Evolutionary conservation across 1,139 yeast genomes (phyloP).

Genomic region (Debaryomyces singareniensis): DNA sequence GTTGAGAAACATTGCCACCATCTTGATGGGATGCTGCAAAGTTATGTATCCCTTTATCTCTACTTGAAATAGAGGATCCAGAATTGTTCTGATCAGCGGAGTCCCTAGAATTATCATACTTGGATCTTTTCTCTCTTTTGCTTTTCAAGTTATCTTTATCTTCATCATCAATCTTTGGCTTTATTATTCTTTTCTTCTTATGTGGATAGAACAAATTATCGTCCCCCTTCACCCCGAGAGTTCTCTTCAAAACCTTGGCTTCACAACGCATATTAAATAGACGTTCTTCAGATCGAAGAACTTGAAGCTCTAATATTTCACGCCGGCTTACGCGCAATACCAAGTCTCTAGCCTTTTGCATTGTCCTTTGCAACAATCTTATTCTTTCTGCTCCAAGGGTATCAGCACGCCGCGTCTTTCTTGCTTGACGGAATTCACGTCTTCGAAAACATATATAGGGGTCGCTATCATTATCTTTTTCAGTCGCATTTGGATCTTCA

Average conservation of each 20-base stretch:
- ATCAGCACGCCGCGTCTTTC: slow-evolving; percentile 95
- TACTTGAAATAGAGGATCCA: slow-evolving; percentile 8
- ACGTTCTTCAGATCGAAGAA: slow-evolving; percentile 52
- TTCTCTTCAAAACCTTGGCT: slow-evolving; percentile 68
- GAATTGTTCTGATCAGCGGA: slow-evolving; percentile 9
- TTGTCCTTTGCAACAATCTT: slow-evolving; percentile 65
- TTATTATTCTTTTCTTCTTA: slow-evolving; percentile 59
- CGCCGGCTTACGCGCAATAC: slow-evolving; percentile 69
- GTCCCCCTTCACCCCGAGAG: slow-evolving; percentile 71
- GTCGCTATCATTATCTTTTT: slow-evolving; percentile 83
- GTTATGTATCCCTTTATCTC: slow-evolving; percentile 13
- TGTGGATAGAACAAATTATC: slow-evolving; percentile 80
- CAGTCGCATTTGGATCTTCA: slow-evolving; percentile 72
- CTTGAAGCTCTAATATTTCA: slow-evolving; percentile 57
- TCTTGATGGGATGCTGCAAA: slow-evolving; percentile 13
- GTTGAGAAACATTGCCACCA: slow-evolving; percentile 45
- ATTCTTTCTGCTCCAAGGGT: slow-evolving; percentile 83
- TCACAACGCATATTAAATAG: slow-evolving; percentile 67
- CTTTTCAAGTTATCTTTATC: slow-evolving; percentile 22
- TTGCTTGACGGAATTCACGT: slow-evolving; percentile 90
- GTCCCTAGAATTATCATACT: slow-evolving; percentile 14
- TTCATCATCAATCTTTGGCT: slow-evolving; percentile 33
- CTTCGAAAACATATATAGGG: slow-evolving; percentile 95
- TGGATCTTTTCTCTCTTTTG: slow-evolving; percentile 18
- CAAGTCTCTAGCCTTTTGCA: slow-evolving; percentile 70